Conservation (phyloP, 768 basidiomycete species). For the Psilocybe tampanensis region DNA sequence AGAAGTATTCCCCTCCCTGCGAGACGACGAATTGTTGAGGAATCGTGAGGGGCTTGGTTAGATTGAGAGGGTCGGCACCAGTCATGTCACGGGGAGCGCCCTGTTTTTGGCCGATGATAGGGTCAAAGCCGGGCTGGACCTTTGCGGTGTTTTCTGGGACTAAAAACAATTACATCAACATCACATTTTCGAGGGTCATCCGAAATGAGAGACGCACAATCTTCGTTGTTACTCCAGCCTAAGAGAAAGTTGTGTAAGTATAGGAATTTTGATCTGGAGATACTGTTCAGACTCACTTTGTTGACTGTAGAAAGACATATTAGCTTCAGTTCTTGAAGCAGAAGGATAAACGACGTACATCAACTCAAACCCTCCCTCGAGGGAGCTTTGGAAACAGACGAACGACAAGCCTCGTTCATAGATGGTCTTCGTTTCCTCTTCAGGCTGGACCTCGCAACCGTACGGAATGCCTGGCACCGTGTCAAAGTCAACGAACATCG, state of each 20-base stretch:
- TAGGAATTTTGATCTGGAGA: not conserved
- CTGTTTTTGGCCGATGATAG: not conserved
- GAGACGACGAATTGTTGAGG: slow-evolving; percentile 16
- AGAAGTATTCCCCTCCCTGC: slow-evolving; percentile 28
- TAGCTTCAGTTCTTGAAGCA: not conserved
- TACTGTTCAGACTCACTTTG: not conserved
- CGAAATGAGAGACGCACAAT: not conserved
- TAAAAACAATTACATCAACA: not conserved
- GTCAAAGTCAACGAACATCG: not conserved
- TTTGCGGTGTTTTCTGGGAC: not conserved
- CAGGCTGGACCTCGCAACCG: not conserved
- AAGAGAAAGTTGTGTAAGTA: not conserved
- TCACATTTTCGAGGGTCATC: not conserved
- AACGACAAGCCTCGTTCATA: not conserved
- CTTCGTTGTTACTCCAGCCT: not conserved
- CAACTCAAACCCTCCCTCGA: not conserved
- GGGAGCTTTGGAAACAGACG: not conserved
- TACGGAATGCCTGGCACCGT: not conserved
- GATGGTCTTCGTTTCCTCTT: not conserved
- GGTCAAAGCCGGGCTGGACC: not conserved
- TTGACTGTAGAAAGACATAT: not conserved
- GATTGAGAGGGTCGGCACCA: not conserved
- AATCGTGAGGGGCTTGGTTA: not conserved
- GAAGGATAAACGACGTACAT: not conserved
- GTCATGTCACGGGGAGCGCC: not conserved